Base-by-base conservation (phyloP, 2,329 filamentous ascomycete genomes). In the Bipolaris victoriae region DNA sequence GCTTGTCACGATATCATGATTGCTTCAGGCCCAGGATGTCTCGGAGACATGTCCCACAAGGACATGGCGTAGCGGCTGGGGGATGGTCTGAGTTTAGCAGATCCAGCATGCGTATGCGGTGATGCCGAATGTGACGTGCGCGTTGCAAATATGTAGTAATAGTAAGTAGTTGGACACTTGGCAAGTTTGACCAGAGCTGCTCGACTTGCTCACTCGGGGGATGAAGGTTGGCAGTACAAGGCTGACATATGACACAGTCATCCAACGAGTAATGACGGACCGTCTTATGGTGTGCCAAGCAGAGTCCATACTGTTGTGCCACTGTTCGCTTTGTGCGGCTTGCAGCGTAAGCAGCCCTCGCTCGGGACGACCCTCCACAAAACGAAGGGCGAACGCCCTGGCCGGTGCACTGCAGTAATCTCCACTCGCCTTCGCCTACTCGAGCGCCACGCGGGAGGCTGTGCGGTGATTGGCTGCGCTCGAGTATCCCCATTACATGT, bases 281-380 rank as follows among this genome's bases (percentile, higher is more conserved):
- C 31, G 20, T 40, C 43, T 49, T 48, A 22, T 20, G 26, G 22
- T 31, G 43, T 37, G 16, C 40, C 31, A 53, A 46, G 29, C 26
- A 16, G n/a, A 13, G 26, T 46, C 16, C 29, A 45, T 41, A 31
- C 24, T 41, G 35, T 41, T 54, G 33, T 39, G 37, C 31, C 7
- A 20, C 33, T 3, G 22, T 56, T 18, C 40, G 18, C n/a, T 40
- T 13, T 35, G 37, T 51, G 31, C 41, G 29, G 41, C 41, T 46
- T 41, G 65, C 64, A 62, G 63, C 67, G 62, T 70, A 65, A 68
- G 68, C 69, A 58, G 64, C 62, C 63, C 60, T 60, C 55, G 13
- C 63, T 62, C 66, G 65, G 68, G 58, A 66, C 67, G 69, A 66
- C 61, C 66, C 68, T 70, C 62, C 55, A 57, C 60, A 60, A 57